These are phyloP conservation scores for Usnea hakonensis DNA, from an alignment of 495 filamentous ascomycete genomes.

Conservation along the genomic window DNA sequence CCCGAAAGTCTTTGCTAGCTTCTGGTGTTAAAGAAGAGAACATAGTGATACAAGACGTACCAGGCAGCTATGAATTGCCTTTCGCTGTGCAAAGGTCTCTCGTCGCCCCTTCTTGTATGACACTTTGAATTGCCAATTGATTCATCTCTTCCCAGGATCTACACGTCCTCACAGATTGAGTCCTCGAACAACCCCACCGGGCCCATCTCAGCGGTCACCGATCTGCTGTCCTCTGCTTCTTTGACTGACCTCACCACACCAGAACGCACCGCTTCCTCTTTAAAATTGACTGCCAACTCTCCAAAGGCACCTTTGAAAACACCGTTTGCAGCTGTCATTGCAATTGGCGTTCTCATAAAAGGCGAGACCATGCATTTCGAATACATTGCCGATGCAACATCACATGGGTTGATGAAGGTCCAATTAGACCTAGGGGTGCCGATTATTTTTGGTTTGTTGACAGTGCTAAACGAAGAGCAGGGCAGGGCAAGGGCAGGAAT, in stretches of 20 bases:
- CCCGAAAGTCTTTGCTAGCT: constrained; percentile 51
- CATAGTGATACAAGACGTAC: constrained; percentile 81
- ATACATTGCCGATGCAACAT: constrained; percentile 88
- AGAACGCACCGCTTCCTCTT: constrained; percentile 15
- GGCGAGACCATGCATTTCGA: constrained; percentile 99
- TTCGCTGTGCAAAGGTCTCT: constrained; percentile 73
- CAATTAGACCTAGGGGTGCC: constrained; percentile 82
- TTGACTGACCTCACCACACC: constrained; percentile 49
- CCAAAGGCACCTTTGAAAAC: constrained; percentile 45
- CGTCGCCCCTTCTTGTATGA: not conserved
- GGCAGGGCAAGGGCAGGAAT: constrained; percentile 79
- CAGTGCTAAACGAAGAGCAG: constrained; percentile 81
- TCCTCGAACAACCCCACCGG: constrained; percentile 49
- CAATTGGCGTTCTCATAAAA: constrained; percentile 94
- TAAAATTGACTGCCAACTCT: constrained; percentile 28
- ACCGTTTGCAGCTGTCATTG: constrained; percentile 87
- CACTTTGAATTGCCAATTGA: not conserved
- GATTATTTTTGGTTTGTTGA: constrained; percentile 88
- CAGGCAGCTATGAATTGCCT: constrained; percentile 89
- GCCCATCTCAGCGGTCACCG: constrained; percentile 57
- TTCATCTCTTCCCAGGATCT: constrained; percentile 50
- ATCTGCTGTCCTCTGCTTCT: constrained; percentile 62
- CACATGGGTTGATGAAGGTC: constrained; percentile 87
- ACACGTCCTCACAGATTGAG: constrained; percentile 79
- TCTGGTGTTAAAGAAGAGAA: constrained; percentile 80